Base-by-base conservation (phyloP, 352 stramenopile species). In the Globisporangium uncinulatum region DNA sequence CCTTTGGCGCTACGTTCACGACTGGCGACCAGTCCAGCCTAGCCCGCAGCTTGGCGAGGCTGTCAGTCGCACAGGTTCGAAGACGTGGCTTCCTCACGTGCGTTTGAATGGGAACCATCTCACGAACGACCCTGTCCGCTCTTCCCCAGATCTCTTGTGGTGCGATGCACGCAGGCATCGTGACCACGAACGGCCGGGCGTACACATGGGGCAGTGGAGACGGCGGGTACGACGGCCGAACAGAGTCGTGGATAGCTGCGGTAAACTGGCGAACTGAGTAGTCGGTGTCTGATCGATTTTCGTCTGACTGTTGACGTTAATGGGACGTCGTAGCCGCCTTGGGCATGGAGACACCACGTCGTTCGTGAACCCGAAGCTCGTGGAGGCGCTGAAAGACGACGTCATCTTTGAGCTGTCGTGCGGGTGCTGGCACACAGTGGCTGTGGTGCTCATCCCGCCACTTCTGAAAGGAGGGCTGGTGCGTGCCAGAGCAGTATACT, bases 381-480 rank as follows among this genome's bases (percentile, higher is more conserved):
- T 94, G 2, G 84, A 94, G 44, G 66, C 66, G 13, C 67, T 94
- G 0, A 77, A 85, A 42, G 73, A 76, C 1, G 82, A 92, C 48
- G 74, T 94, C 34, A 84, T 92, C 39, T 82, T 94, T 20, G 82
- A 94, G 24, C 65, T 94, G 1, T 75, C 80, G 8, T 94, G 84
- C 47, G 82, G 71, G 2, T 91, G 76, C 49, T 98, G 92, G 90
- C 89, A 97, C 56, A 86, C 83, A 0, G 86, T 93, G 20, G 87
- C 83, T 8, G 68, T 97, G 34, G 89, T 97, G 4, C 64, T 96
- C 9, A 89, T 97, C 17, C 87, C 89, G 19, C 86, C 87, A 0
- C 56, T 96, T 21, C 67, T 92, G 52, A 89, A 92, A 59, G 86
- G 86, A 34, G 87, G 87, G 20, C 69, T 94, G 56, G 79, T 80